Percentiles rank a stretch among this genome's conserved stretches.
These are phyloP conservation scores for Sequoiadendron giganteum DNA, from an alignment of 75 land plant genomes.

Conservation along the genomic window DNA sequence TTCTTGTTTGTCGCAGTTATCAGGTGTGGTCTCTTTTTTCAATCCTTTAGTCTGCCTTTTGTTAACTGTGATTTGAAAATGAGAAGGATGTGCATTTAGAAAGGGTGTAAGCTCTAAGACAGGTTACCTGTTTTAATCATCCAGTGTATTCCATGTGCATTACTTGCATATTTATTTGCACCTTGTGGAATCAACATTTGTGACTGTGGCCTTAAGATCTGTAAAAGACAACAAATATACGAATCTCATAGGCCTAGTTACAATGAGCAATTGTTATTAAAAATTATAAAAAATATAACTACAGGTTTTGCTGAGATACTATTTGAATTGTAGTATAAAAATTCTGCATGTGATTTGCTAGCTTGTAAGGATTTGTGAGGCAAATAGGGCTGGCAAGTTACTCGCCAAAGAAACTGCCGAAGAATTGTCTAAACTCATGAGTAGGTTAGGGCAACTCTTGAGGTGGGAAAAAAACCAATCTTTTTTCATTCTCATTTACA, in stretches of 20 bases:
- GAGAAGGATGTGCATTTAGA: background rate
- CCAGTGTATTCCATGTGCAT: background rate
- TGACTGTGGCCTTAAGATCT: background rate
- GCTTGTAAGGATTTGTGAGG: background rate
- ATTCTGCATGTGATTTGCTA: too few species aligned
- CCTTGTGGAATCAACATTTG: background rate
- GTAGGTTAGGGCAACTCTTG: too few species aligned
- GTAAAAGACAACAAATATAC: background rate
- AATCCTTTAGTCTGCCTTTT: background rate
- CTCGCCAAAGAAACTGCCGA: too few species aligned
- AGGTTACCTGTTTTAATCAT: background rate
- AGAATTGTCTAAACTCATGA: too few species aligned
- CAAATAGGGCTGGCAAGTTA: too few species aligned
- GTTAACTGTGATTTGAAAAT: background rate
- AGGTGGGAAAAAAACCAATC: too few species aligned
- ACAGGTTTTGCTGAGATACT: background rate
- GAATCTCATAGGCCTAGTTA: background rate
- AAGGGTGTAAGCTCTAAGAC: background rate
- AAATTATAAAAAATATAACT: background rate
- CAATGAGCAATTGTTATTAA: background rate
- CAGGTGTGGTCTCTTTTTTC: constrained; percentile 25
- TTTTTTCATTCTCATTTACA: too few species aligned
- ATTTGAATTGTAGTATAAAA: background rate
- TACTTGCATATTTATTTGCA: background rate
- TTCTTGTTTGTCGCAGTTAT: constrained; percentile 56